Evolutionary conservation across 208 protist species (phyloP).

Genomic region (Wallacemonas sp.): DNA sequence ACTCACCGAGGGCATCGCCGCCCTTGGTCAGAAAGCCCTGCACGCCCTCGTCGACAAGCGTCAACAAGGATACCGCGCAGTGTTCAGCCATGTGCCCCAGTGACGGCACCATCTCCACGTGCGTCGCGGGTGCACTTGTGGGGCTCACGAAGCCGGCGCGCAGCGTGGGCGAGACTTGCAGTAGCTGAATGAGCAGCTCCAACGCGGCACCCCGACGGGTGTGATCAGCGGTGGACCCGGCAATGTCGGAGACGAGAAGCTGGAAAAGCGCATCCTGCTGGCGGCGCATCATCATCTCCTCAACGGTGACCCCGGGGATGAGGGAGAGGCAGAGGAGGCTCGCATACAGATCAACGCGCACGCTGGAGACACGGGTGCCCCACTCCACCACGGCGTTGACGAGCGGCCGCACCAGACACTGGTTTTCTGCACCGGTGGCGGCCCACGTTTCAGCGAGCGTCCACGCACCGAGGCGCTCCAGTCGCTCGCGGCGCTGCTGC

Average conservation of each 20-base stretch:
- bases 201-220: conserved; percentile 14
- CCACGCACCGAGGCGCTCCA: conserved; percentile 5
- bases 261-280: conserved; percentile 55
- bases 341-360: conserved; percentile 59
- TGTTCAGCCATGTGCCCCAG: conserved; percentile 15
- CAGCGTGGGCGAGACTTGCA: conserved; percentile 59
- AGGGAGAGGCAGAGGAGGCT: conserved; percentile 47
- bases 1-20: conserved; percentile 12
- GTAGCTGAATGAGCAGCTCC: conserved; percentile 50
- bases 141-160: conserved; percentile 67
- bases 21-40: conserved; percentile 39
- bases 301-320: conserved; percentile 53
- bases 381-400: conserved; percentile 53
- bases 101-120: conserved; percentile 23
- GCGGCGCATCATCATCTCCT: conserved; percentile 67
- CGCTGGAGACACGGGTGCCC: conserved; percentile 38
- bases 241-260: conserved; percentile 57
- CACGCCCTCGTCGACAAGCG: conserved; percentile 50
- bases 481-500: neutral
- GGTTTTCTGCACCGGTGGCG: conserved; percentile 1
- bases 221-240: conserved; percentile 5
- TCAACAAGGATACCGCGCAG: conserved; percentile 48
- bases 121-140: conserved; percentile 13
- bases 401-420: conserved; percentile 45
- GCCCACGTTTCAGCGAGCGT: neutral